phyloP scores from a whole-genome alignment of 2,329 filamentous ascomycete species.

The Diplodia scrobiculata region DNA sequence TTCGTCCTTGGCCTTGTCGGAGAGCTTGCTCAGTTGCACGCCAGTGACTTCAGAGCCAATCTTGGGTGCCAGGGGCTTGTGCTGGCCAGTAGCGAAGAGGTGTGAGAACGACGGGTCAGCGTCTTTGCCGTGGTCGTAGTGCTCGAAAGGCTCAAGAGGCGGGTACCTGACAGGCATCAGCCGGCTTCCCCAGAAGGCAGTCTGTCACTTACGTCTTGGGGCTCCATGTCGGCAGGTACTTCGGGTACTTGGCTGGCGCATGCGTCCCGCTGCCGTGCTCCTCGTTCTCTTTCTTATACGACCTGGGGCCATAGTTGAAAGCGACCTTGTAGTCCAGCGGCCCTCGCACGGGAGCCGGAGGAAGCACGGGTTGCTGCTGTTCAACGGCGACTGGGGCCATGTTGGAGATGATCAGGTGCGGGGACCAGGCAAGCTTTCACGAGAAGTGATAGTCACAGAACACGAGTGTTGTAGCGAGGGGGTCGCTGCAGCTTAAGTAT shows the following conservation, averaged over 20 bases:
- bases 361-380: constrained; percentile 1
- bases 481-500: constrained; percentile 21
- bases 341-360: constrained; percentile 28
- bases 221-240: constrained; percentile 75
- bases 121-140: constrained; percentile 74
- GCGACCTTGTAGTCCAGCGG: constrained; percentile 47
- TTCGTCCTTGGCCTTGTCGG: constrained; percentile 71
- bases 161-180: constrained; percentile 52
- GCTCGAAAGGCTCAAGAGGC: constrained; percentile 68
- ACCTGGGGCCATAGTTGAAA: constrained; percentile 47
- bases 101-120: constrained; percentile 70
- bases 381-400: constrained; percentile 28
- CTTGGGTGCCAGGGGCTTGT: constrained; percentile 67
- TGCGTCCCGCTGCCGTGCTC: constrained; percentile 57
- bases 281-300: constrained; percentile 55
- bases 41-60: constrained; percentile 73
- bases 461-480: not conserved
- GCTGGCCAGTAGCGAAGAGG: constrained; percentile 59
- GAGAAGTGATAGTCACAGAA: not conserved
- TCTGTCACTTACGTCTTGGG: constrained; percentile 50
- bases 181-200: constrained; percentile 24
- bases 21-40: constrained; percentile 70
- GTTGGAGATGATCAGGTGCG: not conserved
- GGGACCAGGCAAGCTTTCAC: constrained; percentile 11
- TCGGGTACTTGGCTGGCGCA: constrained; percentile 63